These are phyloP conservation scores for Leptographium galeiforme DNA, from an alignment of 2,329 filamentous ascomycete genomes.

Conservation along the genomic window DNA sequence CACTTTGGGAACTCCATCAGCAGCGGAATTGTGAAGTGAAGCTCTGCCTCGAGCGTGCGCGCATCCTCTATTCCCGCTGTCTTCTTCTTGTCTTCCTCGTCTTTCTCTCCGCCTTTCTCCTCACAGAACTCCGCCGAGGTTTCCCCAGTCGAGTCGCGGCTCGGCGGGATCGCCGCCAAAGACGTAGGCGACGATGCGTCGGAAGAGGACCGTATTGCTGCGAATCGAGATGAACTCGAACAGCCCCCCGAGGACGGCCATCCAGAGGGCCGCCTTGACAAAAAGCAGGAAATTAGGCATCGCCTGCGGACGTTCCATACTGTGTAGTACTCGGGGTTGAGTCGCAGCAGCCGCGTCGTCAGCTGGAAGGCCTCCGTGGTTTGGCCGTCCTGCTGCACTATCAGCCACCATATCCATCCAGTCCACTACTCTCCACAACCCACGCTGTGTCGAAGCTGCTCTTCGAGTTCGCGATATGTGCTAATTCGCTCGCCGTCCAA, in stretches of 20 bases:
- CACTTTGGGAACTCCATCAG: conserved; percentile 84
- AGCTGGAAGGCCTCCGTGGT: conserved; percentile 44
- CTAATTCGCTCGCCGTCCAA: conserved; percentile 64
- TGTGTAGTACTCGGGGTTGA: conserved; percentile 83
- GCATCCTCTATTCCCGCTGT: conserved; percentile 7
- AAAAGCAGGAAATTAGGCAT: conserved; percentile 46
- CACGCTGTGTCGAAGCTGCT: conserved; percentile 54
- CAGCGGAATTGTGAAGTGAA: conserved; percentile 72
- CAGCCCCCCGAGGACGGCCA: conserved; percentile 41
- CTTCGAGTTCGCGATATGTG: conserved; percentile 60
- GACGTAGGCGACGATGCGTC: conserved; percentile 36
- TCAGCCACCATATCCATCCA: conserved; percentile 10
- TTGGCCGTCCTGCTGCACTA: conserved; percentile 28
- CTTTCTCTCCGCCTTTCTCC: conserved; percentile 25
- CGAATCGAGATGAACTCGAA: conserved; percentile 38
- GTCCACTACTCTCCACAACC: not conserved
- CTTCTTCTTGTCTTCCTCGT: not conserved
- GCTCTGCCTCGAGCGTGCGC: conserved; percentile 54
- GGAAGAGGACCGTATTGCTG: conserved; percentile 49
- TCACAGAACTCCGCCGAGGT: conserved; percentile 26
- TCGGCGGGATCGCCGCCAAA: conserved; percentile 36
- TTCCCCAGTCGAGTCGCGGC: conserved; percentile 25
- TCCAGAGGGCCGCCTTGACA: conserved; percentile 37
- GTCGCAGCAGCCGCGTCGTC: conserved; percentile 57
- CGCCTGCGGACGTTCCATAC: conserved; percentile 80